phyloP scores from a whole-genome alignment of 345 rosid species.

The Acer saccharum region DNA sequence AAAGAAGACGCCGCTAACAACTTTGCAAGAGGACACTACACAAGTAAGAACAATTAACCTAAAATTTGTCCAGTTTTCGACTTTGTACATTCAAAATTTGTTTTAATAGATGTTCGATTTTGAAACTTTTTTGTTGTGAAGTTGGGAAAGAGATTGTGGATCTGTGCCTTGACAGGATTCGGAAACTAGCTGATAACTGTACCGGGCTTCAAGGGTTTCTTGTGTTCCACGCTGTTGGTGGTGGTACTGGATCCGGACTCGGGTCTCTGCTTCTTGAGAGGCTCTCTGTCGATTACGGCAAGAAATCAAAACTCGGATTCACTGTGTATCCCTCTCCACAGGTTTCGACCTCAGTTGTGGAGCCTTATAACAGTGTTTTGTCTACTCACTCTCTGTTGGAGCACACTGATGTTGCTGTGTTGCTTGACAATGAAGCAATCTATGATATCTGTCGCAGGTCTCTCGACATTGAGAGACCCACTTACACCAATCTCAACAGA shows the following conservation, averaged over 20 bases:
- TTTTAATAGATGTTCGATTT: neutral
- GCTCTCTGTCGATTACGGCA: slow-evolving; percentile 43
- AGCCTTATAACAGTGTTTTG: slow-evolving; percentile 33
- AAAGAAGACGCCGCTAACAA: slow-evolving; percentile 31
- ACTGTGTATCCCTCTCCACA: slow-evolving; percentile 48
- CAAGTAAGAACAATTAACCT: slow-evolving; percentile 9
- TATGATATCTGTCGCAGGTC: slow-evolving; percentile 35
- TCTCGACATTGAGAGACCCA: slow-evolving; percentile 31
- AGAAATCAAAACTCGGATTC: slow-evolving; percentile 43
- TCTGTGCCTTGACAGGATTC: slow-evolving; percentile 43
- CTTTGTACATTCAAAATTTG: too few species aligned
- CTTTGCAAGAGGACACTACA: slow-evolving; percentile 31
- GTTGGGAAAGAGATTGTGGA: slow-evolving; percentile 51
- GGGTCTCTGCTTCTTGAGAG: slow-evolving; percentile 45
- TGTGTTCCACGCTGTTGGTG: slow-evolving; percentile 47
- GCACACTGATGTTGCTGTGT: slow-evolving; percentile 28
- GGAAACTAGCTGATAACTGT: slow-evolving; percentile 49
- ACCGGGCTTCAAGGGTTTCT: slow-evolving; percentile 51
- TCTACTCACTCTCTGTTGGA: slow-evolving; percentile 29
- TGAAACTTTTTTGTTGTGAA: slow-evolving; percentile 11
- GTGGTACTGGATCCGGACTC: slow-evolving; percentile 48
- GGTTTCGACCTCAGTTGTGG: slow-evolving; percentile 39
- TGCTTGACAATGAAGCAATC: slow-evolving; percentile 36
- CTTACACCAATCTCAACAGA: slow-evolving; percentile 36
- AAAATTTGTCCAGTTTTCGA: too few species aligned